Evolutionary conservation across 2,329 filamentous ascomycete genomes (phyloP).

Genomic region (Aspergillus aculeatinus): DNA sequence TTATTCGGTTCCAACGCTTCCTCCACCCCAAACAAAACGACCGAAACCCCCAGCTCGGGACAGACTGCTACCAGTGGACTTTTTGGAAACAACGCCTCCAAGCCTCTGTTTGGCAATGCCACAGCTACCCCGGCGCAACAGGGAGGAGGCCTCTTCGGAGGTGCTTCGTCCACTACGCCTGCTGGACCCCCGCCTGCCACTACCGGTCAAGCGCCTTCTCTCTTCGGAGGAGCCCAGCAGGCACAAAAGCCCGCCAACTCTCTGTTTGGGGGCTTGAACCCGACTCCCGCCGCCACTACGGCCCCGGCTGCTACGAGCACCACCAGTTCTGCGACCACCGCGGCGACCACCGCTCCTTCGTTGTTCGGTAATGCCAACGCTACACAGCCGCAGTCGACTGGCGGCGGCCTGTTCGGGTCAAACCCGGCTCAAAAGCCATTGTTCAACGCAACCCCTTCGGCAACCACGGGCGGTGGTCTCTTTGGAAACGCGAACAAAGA

Average conservation of each 20-base stretch:
- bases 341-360: conserved; percentile 24
- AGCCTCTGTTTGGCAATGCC: conserved; percentile 35
- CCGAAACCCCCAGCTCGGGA: conserved; percentile 33
- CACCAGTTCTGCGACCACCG: conserved; percentile 23
- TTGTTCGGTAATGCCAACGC: conserved; percentile 13
- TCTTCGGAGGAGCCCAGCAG: conserved; percentile 25
- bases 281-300: conserved; percentile 22
- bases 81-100: conserved; percentile 32
- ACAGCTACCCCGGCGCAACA: conserved; percentile 42
- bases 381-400: conserved; percentile 26
- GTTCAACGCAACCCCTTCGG: conserved; percentile 26
- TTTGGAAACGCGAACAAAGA: conserved; percentile 28
- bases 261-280: conserved; percentile 30
- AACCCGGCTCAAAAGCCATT: conserved; percentile 29
- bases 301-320: conserved; percentile 28
- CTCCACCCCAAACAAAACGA: conserved; percentile 40
- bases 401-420: conserved; percentile 31
- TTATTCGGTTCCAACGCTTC: conserved; percentile 29
- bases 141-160: conserved; percentile 37
- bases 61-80: conserved; percentile 32
- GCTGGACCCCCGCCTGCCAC: conserved; percentile 46
- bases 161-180: conserved; percentile 50
- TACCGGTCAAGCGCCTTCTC: conserved; percentile 28
- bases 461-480: conserved; percentile 12
- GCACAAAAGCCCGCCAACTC: conserved; percentile 26